Base-by-base conservation (phyloP, 208 protist genomes). In the Acanthamoeba culbertsoni region DNA sequence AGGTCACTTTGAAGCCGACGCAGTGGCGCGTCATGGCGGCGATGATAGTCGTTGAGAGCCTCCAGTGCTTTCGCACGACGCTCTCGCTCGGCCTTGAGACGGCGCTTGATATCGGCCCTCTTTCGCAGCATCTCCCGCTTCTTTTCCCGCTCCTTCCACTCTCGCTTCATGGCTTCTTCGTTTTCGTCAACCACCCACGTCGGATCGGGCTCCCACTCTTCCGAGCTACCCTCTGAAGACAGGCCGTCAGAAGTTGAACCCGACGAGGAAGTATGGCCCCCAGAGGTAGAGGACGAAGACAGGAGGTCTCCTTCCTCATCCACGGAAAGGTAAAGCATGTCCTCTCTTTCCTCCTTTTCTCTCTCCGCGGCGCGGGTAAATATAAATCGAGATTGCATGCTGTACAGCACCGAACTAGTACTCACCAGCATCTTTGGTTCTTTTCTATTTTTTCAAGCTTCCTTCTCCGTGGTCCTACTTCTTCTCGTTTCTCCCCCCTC, bases 111-210 rank as follows among this genome's bases (percentile, higher is more conserved):
- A 3, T 82, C 42, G 43, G 71, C 71, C 26, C 71, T 37, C 71
- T 82, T 82, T 14, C 12, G 16, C 26, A n/a, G 40, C 71, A 82
- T 82, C 71, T 82, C 71, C 71, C 35, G 31, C 42, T 33, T 37
- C 71, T 82, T 82, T 43, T 82, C 43, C 12, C 71, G 37, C 35
- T 82, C 71, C n/a, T 31, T 18, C 71, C 71, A 82, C 42, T 82
- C 71, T 23, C 43, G 71, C 42, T 82, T 82, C 71, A 82, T 82
- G 42, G 71, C 71, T 43, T 82, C 71, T 33, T 82, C 71, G 71
- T 82, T 82, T 26, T 82, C 71, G 71, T 82, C 71, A 37, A 82
- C 71, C 71, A 82, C 71, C 71, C 71, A 82, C 42, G 71, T 82
- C 71, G 71, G 71, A 43, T 82, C 63, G 14, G 63, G 63, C 3